phyloP scores from a whole-genome alignment of 441 rosid genomes.

The Eruca vesicaria region DNA sequence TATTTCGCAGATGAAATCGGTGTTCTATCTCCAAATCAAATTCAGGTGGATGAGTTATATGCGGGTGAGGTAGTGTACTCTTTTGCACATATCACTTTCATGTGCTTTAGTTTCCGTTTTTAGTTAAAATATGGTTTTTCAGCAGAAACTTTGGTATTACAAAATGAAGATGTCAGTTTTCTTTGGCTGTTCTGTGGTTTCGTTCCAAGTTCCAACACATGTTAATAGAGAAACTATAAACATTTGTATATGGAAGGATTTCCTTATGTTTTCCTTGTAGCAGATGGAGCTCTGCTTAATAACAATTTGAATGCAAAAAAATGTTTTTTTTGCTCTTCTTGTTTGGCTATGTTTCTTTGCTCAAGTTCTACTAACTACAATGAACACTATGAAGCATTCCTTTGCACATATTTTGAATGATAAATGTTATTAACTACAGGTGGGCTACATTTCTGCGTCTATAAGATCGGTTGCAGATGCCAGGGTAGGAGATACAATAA shows the following conservation, averaged over 20 bases:
- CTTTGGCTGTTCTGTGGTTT: neutral
- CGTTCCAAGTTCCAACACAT: neutral
- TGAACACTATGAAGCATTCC: neutral
- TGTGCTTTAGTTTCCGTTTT: neutral
- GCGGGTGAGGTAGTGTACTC: slow-evolving; percentile 88
- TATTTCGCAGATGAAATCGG: slow-evolving; percentile 93
- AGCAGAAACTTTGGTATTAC: slow-evolving; percentile 4
- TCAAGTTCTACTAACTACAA: neutral
- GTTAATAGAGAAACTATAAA: too few relatives aligned
- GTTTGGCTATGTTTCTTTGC: slow-evolving; percentile 11
- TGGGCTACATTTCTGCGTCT: slow-evolving; percentile 95
- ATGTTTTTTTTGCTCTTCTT: neutral
- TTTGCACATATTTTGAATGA: slow-evolving; percentile 18
- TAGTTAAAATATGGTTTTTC: slow-evolving; percentile 9
- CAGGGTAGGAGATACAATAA: slow-evolving; percentile 93
- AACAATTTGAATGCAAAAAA: neutral
- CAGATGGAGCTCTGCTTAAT: neutral
- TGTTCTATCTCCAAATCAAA: slow-evolving; percentile 89
- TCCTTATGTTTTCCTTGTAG: neutral
- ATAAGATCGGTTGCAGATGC: slow-evolving; percentile 98
- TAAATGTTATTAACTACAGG: slow-evolving; percentile 46
- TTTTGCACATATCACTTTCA: slow-evolving; percentile 8
- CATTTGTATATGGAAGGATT: neutral
- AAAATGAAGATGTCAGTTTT: slow-evolving; percentile 15
- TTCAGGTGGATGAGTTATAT: slow-evolving; percentile 85